Evolutionary conservation across 2,329 filamentous ascomycete species (phyloP).

Genomic region (Aspergillus sp.): DNA sequence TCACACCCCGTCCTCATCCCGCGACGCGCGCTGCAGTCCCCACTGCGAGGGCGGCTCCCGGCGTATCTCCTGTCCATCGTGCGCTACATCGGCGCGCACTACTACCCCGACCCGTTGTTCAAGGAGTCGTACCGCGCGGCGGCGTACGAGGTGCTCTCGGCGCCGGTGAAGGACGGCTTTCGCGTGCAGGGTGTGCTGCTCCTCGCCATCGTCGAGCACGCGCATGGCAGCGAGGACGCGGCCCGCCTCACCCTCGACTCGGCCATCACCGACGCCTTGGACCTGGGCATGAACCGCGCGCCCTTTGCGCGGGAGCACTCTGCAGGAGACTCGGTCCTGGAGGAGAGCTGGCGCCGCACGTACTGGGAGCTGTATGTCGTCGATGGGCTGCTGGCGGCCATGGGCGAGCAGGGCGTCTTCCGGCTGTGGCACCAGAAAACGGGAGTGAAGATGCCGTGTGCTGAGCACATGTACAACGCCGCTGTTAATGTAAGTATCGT

Average conservation of each 20-base stretch:
- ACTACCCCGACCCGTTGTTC: constrained; percentile 33
- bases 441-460: constrained; percentile 70
- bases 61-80: constrained; percentile 46
- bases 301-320: constrained; percentile 47
- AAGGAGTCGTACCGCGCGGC: constrained; percentile 16
- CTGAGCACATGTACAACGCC: constrained; percentile 57
- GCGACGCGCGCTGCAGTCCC: constrained; percentile 25
- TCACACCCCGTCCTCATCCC: constrained; percentile 53
- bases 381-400: constrained; percentile 74
- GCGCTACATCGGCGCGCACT: constrained; percentile 52
- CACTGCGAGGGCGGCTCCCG: constrained; percentile 34
- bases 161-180: constrained; percentile 25
- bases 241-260: constrained; percentile 49
- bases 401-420: constrained; percentile 34
- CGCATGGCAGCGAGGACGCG: constrained; percentile 22
- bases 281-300: constrained; percentile 67
- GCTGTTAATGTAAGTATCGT: constrained; percentile 9
- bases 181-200: constrained; percentile 32
- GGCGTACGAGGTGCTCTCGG: constrained; percentile 12
- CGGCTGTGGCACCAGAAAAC: constrained; percentile 44
- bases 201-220: constrained; percentile 28
- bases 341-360: constrained; percentile 79
- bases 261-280: constrained; percentile 65
- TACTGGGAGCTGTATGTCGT: constrained; percentile 80
- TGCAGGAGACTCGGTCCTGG: constrained; percentile 59